phyloP scores from a whole-genome alignment of 306 rosid species.

The Cyclanthera cordifolia region DNA sequence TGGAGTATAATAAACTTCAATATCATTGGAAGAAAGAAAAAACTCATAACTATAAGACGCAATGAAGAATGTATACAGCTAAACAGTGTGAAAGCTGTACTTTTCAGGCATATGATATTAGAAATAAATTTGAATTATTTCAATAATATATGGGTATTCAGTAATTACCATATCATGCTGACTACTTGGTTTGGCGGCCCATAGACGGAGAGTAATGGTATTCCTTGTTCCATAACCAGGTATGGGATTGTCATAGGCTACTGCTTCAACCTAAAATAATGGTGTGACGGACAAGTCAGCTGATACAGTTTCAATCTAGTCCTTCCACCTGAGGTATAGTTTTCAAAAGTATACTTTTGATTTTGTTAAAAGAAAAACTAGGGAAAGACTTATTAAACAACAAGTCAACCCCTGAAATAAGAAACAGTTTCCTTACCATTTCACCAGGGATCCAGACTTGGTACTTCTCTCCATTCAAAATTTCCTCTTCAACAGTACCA shows the following conservation, averaged over 20 bases:
- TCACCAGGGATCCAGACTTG: slow-evolving; percentile 61
- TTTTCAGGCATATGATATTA: neutral
- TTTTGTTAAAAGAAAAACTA: neutral
- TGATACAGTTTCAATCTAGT: slow-evolving; percentile 15
- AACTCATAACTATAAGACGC: neutral
- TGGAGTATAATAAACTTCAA: neutral
- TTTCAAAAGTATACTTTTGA: neutral
- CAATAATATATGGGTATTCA: neutral
- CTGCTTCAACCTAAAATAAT: slow-evolving; percentile 55
- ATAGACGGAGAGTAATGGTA: slow-evolving; percentile 58
- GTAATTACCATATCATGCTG: slow-evolving; percentile 47
- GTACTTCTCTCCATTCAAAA: slow-evolving; percentile 28
- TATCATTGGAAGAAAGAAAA: neutral
- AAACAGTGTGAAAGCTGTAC: neutral
- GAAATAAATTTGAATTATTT: neutral
- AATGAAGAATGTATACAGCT: neutral
- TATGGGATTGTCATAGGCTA: slow-evolving; percentile 71
- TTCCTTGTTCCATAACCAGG: slow-evolving; percentile 75
- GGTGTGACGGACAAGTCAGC: slow-evolving; percentile 17
- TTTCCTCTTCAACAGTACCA: slow-evolving; percentile 47
- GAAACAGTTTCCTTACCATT: slow-evolving; percentile 27
- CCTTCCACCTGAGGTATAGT: slow-evolving; percentile 18
- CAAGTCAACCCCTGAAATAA: neutral
- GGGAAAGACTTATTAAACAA: neutral
- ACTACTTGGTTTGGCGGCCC: slow-evolving; percentile 70